These are phyloP conservation scores for Paraleonurus japonicus DNA, from an alignment of 257 asterid genomes.

Conservation along the genomic window DNA sequence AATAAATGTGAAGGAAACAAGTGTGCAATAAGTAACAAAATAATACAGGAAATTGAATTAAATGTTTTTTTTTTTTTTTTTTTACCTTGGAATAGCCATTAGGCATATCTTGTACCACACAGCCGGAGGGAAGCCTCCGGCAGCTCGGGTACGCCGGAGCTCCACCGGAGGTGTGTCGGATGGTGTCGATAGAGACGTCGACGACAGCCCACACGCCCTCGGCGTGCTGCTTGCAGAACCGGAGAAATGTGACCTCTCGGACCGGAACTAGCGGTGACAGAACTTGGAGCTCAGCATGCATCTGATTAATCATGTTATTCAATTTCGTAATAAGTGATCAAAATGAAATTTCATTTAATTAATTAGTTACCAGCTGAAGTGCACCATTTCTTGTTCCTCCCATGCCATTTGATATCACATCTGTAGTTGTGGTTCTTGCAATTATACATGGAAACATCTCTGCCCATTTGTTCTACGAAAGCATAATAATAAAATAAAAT, in stretches of 20 bases:
- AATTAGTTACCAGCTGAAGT: slow-evolving; percentile 66
- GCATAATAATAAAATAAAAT: neutral
- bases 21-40: slow-evolving; percentile 29
- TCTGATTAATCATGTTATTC: too few species aligned
- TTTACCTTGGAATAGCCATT: slow-evolving; percentile 90
- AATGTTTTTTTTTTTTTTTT: slow-evolving; percentile 7
- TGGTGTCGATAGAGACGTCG: slow-evolving; percentile 72
- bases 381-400: slow-evolving; percentile 76
- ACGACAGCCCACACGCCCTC: slow-evolving; percentile 97
- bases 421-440: slow-evolving; percentile 53
- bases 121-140: slow-evolving; percentile 95
- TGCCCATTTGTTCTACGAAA: slow-evolving; percentile 54
- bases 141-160: slow-evolving; percentile 54
- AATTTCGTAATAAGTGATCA: too few species aligned
- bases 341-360: too few species aligned
- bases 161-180: slow-evolving; percentile 44
- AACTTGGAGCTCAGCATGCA: slow-evolving; percentile 93
- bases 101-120: slow-evolving; percentile 92
- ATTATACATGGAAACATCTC: slow-evolving; percentile 73
- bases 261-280: slow-evolving; percentile 89
- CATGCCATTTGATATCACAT: slow-evolving; percentile 65
- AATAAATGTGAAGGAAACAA: slow-evolving; percentile 38
- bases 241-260: slow-evolving; percentile 81
- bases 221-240: slow-evolving; percentile 94
- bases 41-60: neutral